Percentiles rank a stretch among this genome's conserved stretches.
These are phyloP conservation scores for Orbilia blumenaviensis DNA, from an alignment of 2,329 filamentous ascomycete genomes.

Conservation along the genomic window DNA sequence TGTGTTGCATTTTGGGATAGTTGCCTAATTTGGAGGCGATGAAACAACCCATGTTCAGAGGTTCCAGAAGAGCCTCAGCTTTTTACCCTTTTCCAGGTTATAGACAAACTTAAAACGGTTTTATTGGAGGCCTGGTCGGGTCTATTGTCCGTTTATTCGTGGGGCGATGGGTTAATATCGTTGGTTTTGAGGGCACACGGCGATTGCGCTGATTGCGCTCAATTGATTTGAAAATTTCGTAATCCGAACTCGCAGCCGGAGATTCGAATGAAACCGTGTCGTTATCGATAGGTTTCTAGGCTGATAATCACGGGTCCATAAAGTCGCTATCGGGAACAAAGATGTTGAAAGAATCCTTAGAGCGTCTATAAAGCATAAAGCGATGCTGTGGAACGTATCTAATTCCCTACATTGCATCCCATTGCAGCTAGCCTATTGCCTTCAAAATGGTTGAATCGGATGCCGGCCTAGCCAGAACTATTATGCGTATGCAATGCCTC, in stretches of 20 bases:
- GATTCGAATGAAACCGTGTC: not conserved
- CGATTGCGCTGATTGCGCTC: not conserved
- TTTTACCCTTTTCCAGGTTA: not conserved
- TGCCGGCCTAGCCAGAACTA: not conserved
- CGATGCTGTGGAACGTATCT: not conserved
- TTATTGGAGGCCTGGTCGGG: not conserved
- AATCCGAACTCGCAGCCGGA: not conserved
- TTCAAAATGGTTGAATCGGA: not conserved
- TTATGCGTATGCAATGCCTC: not conserved
- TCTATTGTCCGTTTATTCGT: not conserved
- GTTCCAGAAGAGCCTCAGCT: not conserved
- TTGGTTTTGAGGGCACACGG: not conserved
- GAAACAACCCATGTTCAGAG: not conserved
- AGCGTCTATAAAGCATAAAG: not conserved
- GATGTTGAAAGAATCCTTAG: not conserved
- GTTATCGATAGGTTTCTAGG: too few relatives aligned
- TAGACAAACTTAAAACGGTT: too few relatives aligned
- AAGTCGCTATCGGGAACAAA: too few relatives aligned
- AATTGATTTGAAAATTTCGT: not conserved
- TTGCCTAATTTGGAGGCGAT: slow-evolving; percentile 5
- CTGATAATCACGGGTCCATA: too few relatives aligned
- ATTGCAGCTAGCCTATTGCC: not conserved
- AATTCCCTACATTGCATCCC: not conserved
- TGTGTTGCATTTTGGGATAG: slow-evolving; percentile 27
- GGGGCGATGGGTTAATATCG: too few relatives aligned